Percentiles rank a stretch among this genome's conserved stretches.
These are phyloP conservation scores for Linum tenue DNA, from an alignment of 345 rosid genomes.

Conservation along the genomic window DNA sequence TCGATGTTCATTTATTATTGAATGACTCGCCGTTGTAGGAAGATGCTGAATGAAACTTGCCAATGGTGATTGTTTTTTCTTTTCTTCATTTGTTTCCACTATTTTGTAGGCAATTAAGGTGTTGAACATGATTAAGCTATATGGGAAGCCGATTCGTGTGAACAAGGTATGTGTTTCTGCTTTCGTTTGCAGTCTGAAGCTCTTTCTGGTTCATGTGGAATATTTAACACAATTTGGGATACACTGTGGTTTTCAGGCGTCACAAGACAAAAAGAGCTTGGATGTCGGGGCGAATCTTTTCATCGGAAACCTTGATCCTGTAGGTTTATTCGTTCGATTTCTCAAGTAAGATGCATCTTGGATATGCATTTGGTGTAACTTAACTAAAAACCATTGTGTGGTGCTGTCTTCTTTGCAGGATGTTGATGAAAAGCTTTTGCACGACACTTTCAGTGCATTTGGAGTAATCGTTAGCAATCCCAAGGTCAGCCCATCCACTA, in stretches of 20 bases:
- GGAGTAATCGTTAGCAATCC: constrained; percentile 95
- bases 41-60: not conserved
- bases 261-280: constrained; percentile 97
- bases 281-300: constrained; percentile 98
- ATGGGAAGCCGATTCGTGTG: constrained; percentile 91
- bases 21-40: not conserved
- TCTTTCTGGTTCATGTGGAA: not conserved
- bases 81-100: not conserved
- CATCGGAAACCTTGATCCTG: constrained; percentile 95
- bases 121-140: constrained; percentile 93
- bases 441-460: constrained; percentile 97
- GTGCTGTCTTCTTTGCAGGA: constrained; percentile 41
- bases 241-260: constrained; percentile 44
- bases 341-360: not conserved
- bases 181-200: not conserved
- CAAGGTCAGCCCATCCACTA: constrained; percentile 42
- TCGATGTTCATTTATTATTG: not conserved
- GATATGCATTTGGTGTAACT: not conserved
- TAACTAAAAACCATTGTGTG: not conserved
- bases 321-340: constrained; percentile 27
- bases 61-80: not conserved
- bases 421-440: constrained; percentile 92
- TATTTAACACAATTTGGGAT: not conserved
- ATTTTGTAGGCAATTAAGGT: constrained; percentile 78
- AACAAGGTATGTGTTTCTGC: constrained; percentile 54